Evolutionary conservation across 306 rosid genomes (phyloP), one percentile per base, ranked within the genome.

Genomic region (Vigna nakashimae): DNA sequence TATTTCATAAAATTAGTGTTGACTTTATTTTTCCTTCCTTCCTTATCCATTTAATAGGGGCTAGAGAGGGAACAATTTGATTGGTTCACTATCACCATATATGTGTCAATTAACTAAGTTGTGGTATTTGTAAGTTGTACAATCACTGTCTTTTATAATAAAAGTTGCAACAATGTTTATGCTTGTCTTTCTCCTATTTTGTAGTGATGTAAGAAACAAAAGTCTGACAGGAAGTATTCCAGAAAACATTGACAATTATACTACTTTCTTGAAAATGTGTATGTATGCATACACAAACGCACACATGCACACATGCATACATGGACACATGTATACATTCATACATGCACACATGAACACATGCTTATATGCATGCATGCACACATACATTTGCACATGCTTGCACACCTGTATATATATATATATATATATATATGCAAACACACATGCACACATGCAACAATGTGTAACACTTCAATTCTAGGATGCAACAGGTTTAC

Each of bases 111-210:
- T 91, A 68, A 91, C 98, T 62, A 94, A 94, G 24, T 74, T 96
- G 76, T 96, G 99, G 99, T 96, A 93, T 58, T 96, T 96, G 99
- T 96, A 91, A 92, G 99, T 96, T 10, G 8, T 78, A 17, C 63
- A 59, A 38, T 45, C 12, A 71, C 42, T 16, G 53, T 36, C 73
- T 73, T 76, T 57, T 69, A 7, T 58, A 13, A 24, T 34, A 43
- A 13, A 48, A 46, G 3, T 7, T 5, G 17, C 38, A 57, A 38
- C 10, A 8, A 9, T 40, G 58, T 57, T 62, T 45, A 45, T 3
- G 51, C 73, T 48, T 24, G 3, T 20, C n/a, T 50, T 60, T 38
- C 58, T 74, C 49, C 40, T n/a, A 26, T 73, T 84, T 74, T 78
- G 79, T 67, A 96, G 98, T 71, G 99, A 96, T 84, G 94, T 96